These are phyloP conservation scores for Penicillium griseofulvum DNA, from an alignment of 2,329 filamentous ascomycete species.

Conservation along the genomic window DNA sequence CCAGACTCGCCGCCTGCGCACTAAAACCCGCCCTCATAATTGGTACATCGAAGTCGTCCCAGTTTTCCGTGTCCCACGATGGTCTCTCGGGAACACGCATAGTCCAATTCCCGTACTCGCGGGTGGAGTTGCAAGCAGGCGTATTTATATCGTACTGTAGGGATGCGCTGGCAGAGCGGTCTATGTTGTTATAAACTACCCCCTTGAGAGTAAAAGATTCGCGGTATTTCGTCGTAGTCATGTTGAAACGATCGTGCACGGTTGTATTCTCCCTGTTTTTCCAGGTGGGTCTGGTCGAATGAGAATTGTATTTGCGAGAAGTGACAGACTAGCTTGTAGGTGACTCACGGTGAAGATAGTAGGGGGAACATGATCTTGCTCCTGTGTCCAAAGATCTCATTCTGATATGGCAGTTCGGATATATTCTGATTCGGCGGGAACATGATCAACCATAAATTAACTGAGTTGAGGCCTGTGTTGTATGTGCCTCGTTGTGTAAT, in stretches of 20 bases:
- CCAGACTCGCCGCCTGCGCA: background rate
- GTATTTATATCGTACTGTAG: too few relatives aligned
- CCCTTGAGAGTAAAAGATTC: background rate
- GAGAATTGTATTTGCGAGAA: background rate
- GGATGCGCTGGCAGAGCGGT: background rate
- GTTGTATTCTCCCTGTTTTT: constrained; percentile 1
- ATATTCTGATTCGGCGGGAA: too few relatives aligned
- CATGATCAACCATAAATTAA: too few relatives aligned
- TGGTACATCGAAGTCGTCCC: background rate
- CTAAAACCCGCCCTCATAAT: background rate
- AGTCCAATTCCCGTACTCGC: background rate
- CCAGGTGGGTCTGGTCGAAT: background rate
- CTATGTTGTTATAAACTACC: background rate
- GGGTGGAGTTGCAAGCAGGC: background rate
- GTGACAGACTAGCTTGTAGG: too few relatives aligned
- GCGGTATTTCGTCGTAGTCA: background rate
- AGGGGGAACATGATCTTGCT: too few relatives aligned
- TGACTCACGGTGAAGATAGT: too few relatives aligned
- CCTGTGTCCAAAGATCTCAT: too few relatives aligned
- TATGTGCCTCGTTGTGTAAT: background rate
- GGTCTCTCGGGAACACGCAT: background rate
- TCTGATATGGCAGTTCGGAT: too few relatives aligned
- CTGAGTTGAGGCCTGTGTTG: background rate
- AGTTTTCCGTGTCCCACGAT: background rate
- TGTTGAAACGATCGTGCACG: background rate